These are phyloP conservation scores for Populus tomentosa DNA, from an alignment of 441 rosid species.

Conservation along the genomic window DNA sequence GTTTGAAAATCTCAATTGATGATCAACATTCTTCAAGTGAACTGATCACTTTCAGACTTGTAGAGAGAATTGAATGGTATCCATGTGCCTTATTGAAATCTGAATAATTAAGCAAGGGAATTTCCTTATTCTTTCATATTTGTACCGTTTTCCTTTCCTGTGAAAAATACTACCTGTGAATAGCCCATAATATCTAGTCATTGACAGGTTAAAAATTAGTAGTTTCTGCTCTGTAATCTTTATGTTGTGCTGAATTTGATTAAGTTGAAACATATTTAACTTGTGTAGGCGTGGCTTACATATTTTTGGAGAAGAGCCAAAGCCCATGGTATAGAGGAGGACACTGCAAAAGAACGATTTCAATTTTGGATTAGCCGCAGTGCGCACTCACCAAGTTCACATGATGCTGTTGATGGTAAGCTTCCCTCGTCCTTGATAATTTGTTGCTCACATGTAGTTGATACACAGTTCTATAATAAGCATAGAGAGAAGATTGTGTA, in stretches of 20 bases:
- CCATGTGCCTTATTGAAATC: not conserved
- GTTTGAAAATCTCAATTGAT: not conserved
- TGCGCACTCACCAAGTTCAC: constrained; percentile 59
- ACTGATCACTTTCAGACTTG: not conserved
- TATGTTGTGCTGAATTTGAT: constrained; percentile 1
- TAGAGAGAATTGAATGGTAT: not conserved
- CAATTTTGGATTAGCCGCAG: constrained; percentile 76
- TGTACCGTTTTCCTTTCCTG: not conserved
- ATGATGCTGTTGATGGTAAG: constrained; percentile 85
- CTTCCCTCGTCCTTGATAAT: not conserved
- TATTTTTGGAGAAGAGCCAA: constrained; percentile 94
- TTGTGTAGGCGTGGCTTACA: constrained; percentile 77
- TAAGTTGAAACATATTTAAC: not conserved
- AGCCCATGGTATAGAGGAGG: constrained; percentile 74
- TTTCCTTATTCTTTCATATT: not conserved
- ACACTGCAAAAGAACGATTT: constrained; percentile 76
- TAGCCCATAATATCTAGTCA: not conserved
- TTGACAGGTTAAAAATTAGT: not conserved
- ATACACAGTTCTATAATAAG: not conserved
- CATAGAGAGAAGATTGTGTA: not conserved
- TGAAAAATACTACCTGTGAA: not conserved
- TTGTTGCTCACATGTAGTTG: not conserved
- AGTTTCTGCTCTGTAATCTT: not conserved
- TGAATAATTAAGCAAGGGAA: not conserved
- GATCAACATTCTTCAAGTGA: not conserved